These are phyloP conservation scores for Amanita thiersii DNA, from an alignment of 768 basidiomycete species.

Conservation along the genomic window DNA sequence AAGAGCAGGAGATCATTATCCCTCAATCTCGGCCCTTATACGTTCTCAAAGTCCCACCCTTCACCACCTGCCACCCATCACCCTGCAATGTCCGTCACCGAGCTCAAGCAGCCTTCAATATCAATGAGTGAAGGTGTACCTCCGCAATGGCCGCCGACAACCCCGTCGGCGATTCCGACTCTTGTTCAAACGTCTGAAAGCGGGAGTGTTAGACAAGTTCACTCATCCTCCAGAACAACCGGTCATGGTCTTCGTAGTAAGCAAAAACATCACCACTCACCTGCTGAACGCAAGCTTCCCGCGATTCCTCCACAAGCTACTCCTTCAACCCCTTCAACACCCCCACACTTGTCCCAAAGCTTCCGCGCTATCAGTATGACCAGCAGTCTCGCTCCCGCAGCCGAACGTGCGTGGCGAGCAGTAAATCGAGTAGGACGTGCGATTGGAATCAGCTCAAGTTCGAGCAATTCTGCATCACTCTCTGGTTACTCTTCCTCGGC, in stretches of 20 bases:
- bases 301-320: constrained; percentile 14
- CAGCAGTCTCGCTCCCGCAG: constrained; percentile 58
- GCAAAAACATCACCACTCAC: constrained; percentile 28
- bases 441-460: constrained; percentile 29
- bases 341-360: constrained; percentile 14
- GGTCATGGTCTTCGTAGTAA: constrained; percentile 37
- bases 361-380: constrained; percentile 62
- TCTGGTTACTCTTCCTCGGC: constrained; percentile 42
- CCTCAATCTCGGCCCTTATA: constrained; percentile 36
- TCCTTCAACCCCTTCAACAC: constrained; percentile 19
- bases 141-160: constrained; percentile 16
- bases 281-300: constrained; percentile 15
- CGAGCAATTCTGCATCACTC: constrained; percentile 19
- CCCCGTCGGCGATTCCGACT: constrained; percentile 9
- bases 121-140: constrained; percentile 26
- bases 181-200: constrained; percentile 9
- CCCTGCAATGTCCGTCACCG: constrained; percentile 19
- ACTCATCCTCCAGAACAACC: constrained; percentile 14
- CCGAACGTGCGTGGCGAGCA: constrained; percentile 68
- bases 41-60: constrained; percentile 14
- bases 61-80: constrained; percentile 18
- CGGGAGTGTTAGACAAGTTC: constrained; percentile 1
- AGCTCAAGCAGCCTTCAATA: constrained; percentile 23
- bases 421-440: constrained; percentile 64
- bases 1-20: constrained; percentile 61